A percentile compares a stretch with the other conserved stretches of the same genome.
Conservation (phyloP, 352 stramenopile genomes). For the Phytophthora kernoviae region DNA sequence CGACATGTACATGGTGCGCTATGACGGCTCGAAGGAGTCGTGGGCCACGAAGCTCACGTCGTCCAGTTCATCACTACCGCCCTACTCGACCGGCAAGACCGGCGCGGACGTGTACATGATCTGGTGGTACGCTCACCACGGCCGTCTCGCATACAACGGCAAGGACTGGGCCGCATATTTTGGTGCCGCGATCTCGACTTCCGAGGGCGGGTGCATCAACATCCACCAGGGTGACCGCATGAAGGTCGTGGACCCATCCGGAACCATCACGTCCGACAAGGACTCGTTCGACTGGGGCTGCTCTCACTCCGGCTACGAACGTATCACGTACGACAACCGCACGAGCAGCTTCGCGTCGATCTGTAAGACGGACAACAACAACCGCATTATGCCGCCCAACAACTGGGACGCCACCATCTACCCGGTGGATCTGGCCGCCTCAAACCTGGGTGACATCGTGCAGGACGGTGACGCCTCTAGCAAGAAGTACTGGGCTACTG, state of each 20-base stretch:
- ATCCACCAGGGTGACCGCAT: constrained; percentile 61
- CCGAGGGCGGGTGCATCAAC: constrained; percentile 50
- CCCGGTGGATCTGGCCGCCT: constrained; percentile 41
- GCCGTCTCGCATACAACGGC: constrained; percentile 47
- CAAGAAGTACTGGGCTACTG: constrained; percentile 51
- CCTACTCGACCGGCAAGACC: constrained; percentile 45
- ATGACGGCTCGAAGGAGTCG: constrained; percentile 39
- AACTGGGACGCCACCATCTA: constrained; percentile 49
- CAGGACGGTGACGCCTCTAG: constrained; percentile 23
- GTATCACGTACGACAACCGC: constrained; percentile 45
- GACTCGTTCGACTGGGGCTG: constrained; percentile 51
- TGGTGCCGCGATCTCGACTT: constrained; percentile 45
- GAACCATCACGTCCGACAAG: constrained; percentile 33
- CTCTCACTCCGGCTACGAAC: constrained; percentile 57
- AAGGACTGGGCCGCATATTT: constrained; percentile 59
- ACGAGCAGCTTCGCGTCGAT: constrained; percentile 45
- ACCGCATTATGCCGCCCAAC: constrained; percentile 54
- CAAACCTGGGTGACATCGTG: constrained; percentile 53
- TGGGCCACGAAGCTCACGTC: constrained; percentile 54
- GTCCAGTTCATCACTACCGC: constrained; percentile 43
- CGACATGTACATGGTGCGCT: constrained; percentile 54
- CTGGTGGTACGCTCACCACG: constrained; percentile 60
- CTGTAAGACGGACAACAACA: constrained; percentile 61
- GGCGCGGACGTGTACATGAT: constrained; percentile 50
- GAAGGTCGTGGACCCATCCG: constrained; percentile 45